These are phyloP conservation scores for Lathyrus oleraceus DNA, from an alignment of 306 rosid genomes.

Conservation along the genomic window DNA sequence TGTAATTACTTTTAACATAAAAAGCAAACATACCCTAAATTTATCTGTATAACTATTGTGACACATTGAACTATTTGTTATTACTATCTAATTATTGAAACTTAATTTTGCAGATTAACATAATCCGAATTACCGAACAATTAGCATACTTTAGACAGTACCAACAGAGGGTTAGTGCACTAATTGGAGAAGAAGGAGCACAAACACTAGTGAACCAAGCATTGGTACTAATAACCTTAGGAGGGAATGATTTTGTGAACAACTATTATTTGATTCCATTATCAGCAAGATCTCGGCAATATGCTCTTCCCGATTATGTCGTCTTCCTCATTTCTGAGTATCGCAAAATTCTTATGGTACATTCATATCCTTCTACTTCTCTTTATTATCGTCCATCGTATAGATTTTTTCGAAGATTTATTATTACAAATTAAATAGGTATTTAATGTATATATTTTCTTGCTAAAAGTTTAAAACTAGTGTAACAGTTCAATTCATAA, in stretches of 20 bases:
- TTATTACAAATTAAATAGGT: too few relatives aligned
- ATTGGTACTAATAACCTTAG: conserved; percentile 67
- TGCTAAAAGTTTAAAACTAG: neutral
- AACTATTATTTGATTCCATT: conserved; percentile 74
- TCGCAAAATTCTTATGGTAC: conserved; percentile 68
- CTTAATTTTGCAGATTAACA: conserved; percentile 54
- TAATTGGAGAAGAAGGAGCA: conserved; percentile 56
- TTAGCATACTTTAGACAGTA: conserved; percentile 63
- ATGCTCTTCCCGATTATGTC: conserved; percentile 72
- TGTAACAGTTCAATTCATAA: neutral
- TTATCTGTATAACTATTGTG: neutral
- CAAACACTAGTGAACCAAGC: conserved; percentile 55
- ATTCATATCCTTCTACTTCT: neutral
- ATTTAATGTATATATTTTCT: too few relatives aligned
- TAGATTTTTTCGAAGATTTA: too few relatives aligned
- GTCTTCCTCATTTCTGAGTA: conserved; percentile 73
- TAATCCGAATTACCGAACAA: conserved; percentile 61
- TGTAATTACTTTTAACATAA: neutral
- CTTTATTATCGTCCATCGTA: neutral
- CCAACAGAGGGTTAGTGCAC: conserved; percentile 58
- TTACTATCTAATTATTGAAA: neutral
- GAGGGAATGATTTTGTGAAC: conserved; percentile 91
- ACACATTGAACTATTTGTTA: neutral
- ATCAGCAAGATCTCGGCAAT: conserved; percentile 86
- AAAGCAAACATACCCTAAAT: neutral